phyloP scores from a whole-genome alignment of 2,329 filamentous ascomycete genomes.

The Nemania serpens region DNA sequence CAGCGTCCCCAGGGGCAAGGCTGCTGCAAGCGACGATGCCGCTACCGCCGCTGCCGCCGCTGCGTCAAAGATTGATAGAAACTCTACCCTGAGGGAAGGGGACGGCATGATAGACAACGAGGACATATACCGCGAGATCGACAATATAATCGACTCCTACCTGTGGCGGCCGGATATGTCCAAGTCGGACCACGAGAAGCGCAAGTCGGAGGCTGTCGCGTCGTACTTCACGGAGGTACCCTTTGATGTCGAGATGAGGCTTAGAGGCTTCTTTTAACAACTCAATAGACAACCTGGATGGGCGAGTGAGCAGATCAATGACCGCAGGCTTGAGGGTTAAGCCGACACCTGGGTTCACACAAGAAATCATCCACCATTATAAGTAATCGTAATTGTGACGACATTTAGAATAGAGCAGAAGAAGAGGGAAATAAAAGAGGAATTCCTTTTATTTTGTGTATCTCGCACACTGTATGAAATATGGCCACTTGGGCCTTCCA shows the following conservation, averaged over 20 bases:
- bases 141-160: constrained; percentile 38
- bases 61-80: not conserved
- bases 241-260: constrained; percentile 30
- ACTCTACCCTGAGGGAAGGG: not conserved
- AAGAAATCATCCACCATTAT: not conserved
- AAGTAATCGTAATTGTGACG: constrained; percentile 3
- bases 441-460: not conserved
- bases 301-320: not conserved
- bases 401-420: constrained; percentile 2
- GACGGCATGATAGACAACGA: constrained; percentile 5
- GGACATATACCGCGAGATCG: constrained; percentile 34
- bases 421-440: not conserved
- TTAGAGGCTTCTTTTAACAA: constrained; percentile 30
- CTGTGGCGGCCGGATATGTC: constrained; percentile 9
- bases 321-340: not conserved
- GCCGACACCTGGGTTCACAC: not conserved
- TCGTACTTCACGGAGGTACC: constrained; percentile 26
- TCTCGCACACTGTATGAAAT: not conserved
- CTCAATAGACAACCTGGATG: not conserved
- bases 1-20: too few relatives aligned
- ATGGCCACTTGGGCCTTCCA: not conserved
- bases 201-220: constrained; percentile 22
- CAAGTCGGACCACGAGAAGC: constrained; percentile 18
- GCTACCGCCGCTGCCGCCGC: too few relatives aligned
- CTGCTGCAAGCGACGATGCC: too few relatives aligned